Conservation (phyloP, 2,329 filamentous ascomycete species). For the Cladosporium sp. region DNA sequence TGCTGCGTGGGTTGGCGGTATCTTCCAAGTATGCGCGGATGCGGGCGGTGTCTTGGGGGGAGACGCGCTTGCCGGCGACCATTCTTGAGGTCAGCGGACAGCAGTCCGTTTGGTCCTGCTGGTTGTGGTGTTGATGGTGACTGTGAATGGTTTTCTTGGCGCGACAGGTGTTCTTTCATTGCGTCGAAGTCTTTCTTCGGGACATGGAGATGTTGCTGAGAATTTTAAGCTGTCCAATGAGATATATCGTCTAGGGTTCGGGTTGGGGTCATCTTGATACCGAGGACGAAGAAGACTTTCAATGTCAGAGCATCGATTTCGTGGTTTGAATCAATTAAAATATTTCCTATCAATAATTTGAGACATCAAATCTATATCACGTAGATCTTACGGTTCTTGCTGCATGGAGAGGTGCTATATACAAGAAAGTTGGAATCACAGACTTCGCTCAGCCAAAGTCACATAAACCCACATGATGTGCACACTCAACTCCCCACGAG, state of each 20-base stretch:
- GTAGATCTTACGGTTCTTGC: not conserved
- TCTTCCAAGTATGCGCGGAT: not conserved
- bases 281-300: too few relatives aligned
- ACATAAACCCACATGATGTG: not conserved
- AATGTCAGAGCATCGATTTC: not conserved
- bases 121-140: too few relatives aligned
- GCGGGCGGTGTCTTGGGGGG: not conserved
- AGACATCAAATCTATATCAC: not conserved
- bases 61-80: not conserved
- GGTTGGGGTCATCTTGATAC: not conserved
- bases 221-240: not conserved
- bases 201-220: not conserved
- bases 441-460: not conserved
- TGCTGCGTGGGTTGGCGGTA: not conserved
- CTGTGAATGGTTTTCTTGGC: not conserved
- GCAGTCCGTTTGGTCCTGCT: too few relatives aligned
- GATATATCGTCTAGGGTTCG: not conserved
- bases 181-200: not conserved
- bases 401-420: not conserved
- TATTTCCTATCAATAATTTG: not conserved
- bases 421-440: not conserved
- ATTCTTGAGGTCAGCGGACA: not conserved
- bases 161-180: slow-evolving; percentile 2
- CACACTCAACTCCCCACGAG: too few relatives aligned
- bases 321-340: not conserved